Conservation (phyloP, 73 alveolate species). For the Tetrahymena elliotti region DNA sequence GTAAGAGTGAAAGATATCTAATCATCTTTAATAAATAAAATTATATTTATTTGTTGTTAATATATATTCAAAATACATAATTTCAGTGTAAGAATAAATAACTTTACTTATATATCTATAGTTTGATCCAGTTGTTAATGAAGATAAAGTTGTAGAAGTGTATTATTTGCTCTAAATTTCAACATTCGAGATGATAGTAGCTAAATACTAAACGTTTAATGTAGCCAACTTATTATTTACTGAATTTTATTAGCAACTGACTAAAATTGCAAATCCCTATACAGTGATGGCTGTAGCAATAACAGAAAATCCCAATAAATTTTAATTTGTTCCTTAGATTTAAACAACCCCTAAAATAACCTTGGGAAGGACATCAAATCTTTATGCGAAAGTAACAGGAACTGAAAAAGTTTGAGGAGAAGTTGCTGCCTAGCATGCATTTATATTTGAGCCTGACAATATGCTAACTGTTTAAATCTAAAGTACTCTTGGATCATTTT, state of each 20-base stretch:
- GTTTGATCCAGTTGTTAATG: not conserved
- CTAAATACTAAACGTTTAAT: not conserved
- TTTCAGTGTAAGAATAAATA: no score
- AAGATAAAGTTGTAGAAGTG: not conserved
- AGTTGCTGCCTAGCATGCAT: not conserved
- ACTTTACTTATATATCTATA: not conserved
- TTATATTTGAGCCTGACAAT: not conserved
- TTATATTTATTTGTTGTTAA: not conserved
- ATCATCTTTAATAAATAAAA: not conserved
- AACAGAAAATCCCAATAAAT: not conserved
- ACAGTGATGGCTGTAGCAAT: not conserved
- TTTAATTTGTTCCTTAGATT: not conserved
- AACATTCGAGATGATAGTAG: not conserved
- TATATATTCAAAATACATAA: not conserved
- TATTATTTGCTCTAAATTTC: not conserved
- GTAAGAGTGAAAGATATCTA: not conserved
- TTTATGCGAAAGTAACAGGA: not conserved
- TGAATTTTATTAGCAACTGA: not conserved
- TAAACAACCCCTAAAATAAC: not conserved
- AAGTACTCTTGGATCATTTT: not conserved
- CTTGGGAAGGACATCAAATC: not conserved
- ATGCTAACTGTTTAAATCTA: not conserved
- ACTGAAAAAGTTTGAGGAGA: not conserved
- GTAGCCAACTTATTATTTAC: not conserved
- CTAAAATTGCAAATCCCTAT: not conserved